Evolutionary conservation across 2,329 filamentous ascomycete genomes (phyloP).

Genomic region (Orbilia javanica): DNA sequence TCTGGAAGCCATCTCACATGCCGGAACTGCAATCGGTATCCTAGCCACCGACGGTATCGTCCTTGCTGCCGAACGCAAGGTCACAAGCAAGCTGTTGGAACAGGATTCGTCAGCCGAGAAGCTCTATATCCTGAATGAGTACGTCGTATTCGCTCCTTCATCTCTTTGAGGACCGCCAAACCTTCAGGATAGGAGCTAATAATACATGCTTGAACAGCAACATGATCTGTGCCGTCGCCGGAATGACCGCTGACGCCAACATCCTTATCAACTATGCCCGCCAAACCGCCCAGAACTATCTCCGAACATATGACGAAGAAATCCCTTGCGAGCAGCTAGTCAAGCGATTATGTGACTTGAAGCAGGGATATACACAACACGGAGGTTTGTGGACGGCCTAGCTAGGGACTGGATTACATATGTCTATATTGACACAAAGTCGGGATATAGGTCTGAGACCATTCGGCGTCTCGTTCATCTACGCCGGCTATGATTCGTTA

Average conservation of each 20-base stretch:
- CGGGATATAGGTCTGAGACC: conserved; percentile 77
- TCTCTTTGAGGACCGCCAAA: background rate
- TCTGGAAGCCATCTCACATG: conserved; percentile 97
- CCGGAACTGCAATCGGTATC: conserved; percentile 95
- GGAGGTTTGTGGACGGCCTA: conserved; percentile 70
- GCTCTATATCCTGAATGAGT: conserved; percentile 99
- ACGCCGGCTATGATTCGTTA: conserved; percentile 96
- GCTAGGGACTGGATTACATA: background rate
- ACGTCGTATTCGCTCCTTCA: conserved; percentile 59
- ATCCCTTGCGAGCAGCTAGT: conserved; percentile 99
- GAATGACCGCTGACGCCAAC: conserved; percentile 99
- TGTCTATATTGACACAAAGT: background rate
- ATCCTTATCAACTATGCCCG: conserved; percentile 99
- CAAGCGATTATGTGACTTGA: conserved; percentile 93
- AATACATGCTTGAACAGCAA: conserved; percentile 73
- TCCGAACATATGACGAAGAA: conserved; percentile 99
- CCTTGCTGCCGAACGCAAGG: conserved; percentile 96
- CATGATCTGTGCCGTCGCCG: conserved; percentile 99
- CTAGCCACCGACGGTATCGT: conserved; percentile 98
- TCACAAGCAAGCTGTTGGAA: conserved; percentile 98
- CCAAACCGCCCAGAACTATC: conserved; percentile 95
- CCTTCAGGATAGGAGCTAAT: background rate
- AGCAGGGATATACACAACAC: conserved; percentile 99
- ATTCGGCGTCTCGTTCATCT: conserved; percentile 99
- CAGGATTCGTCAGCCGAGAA: conserved; percentile 99